phyloP scores from a whole-genome alignment of 306 rosid species.

The Neltuma alba region DNA sequence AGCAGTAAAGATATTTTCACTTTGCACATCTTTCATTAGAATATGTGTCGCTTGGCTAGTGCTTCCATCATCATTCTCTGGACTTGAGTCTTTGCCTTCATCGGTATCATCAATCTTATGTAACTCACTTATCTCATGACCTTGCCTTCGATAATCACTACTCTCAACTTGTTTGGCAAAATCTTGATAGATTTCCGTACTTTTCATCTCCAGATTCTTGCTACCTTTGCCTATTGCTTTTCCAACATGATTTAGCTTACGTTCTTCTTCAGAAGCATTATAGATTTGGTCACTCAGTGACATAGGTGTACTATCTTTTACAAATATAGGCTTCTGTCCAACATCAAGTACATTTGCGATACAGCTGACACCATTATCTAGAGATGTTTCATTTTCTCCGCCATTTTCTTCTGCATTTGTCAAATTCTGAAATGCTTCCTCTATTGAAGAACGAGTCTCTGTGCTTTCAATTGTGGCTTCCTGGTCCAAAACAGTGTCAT shows the following conservation, averaged over 20 bases:
- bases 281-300: conserved; percentile 26
- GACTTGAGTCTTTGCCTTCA: conserved; percentile 24
- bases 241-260: conserved; percentile 9
- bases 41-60: conserved; percentile 20
- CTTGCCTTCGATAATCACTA: conserved; percentile 5
- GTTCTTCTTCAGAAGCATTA: background rate
- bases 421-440: conserved; percentile 39
- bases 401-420: conserved; percentile 29
- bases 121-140: conserved; percentile 23
- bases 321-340: conserved; percentile 19
- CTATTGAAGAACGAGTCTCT: conserved; percentile 38
- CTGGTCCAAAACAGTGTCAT: conserved; percentile 27
- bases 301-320: conserved; percentile 21
- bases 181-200: conserved; percentile 13
- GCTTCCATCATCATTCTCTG: conserved; percentile 17
- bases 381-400: conserved; percentile 33
- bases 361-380: conserved; percentile 27
- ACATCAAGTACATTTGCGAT: conserved; percentile 27
- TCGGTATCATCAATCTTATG: conserved; percentile 26
- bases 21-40: conserved; percentile 14
- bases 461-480: conserved; percentile 28
- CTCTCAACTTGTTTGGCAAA: background rate
- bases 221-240: conserved; percentile 6
- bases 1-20: conserved; percentile 20
- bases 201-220: background rate